Evolutionary conservation across 176 grass and related monocot genomes (phyloP), one percentile per base, ranked within the genome.

Genomic region (Carex pumila): DNA sequence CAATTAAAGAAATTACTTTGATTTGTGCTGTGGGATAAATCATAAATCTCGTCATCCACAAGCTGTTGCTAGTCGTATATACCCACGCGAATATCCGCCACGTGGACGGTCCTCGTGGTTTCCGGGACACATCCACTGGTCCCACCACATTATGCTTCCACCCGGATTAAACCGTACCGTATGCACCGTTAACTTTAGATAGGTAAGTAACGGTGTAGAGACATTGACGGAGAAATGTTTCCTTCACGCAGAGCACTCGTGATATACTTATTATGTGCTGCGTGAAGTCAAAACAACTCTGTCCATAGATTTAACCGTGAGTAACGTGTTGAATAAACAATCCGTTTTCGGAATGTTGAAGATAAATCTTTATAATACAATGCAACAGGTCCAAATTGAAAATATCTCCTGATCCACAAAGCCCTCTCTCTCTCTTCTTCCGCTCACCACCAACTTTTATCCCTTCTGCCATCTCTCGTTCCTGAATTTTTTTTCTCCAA

Each of bases 71-170:
- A 71, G 69, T 80, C 86, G 84, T 65, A 90, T 85, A 86, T 88
- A 31, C 82, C 54, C 50, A 56, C 57, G 54, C 6, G 80, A 91
- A 86, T 89, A 85, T 88, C 86, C 85, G 91, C 91, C 94, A 97
- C 91, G 94, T 93, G 91, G 87, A 90, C 91, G 89, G 91, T 77
- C 87, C 62, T 75, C 66, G 79, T 77, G 32, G 15, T 64, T 49
- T 84, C 73, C 74, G 45, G 82, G 83, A 86, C 81, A 76, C 43
- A 68, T 87, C 73, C 55, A 82, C 90, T 88, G 83, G 85, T 89
- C 87, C 73, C 79, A 30, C 45, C 61, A 67, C 21, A 34, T 0
- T 25, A 0, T 49, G 4, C 1, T 18, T 67, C 9, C 61, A 65
- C 29, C 41, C 61, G 81, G 62, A 2, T 7, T 4, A 83, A 14